phyloP scores from a whole-genome alignment of 2,329 filamentous ascomycete genomes.

The Westerdykella aurantiaca region DNA sequence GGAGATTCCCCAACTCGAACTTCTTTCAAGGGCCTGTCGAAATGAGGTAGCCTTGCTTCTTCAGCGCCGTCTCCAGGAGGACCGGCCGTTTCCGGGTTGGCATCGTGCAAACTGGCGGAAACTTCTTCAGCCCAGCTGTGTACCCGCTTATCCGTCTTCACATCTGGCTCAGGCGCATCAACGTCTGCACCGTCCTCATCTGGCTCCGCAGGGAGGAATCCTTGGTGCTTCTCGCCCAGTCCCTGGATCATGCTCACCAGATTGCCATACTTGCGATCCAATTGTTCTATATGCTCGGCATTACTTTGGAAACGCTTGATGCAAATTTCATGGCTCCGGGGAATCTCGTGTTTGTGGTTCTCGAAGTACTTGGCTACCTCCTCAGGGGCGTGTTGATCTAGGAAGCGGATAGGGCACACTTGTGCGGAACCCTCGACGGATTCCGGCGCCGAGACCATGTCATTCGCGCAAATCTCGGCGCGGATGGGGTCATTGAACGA shows the following conservation, averaged over 20 bases:
- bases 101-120: conserved; percentile 49
- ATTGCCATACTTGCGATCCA: conserved; percentile 92
- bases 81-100: no score
- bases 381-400: conserved; percentile 88
- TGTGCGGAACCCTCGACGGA: conserved; percentile 38
- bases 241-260: conserved; percentile 92
- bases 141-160: conserved; percentile 62
- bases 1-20: conserved; percentile 91
- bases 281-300: conserved; percentile 74
- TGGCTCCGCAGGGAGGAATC: conserved; percentile 64
- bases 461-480: conserved; percentile 38
- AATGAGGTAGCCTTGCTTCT: conserved; percentile 64
- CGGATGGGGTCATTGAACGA: conserved; percentile 41
- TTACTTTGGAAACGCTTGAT: conserved; percentile 84
- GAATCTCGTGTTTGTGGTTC: conserved; percentile 90
- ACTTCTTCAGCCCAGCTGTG: conserved; percentile 81
- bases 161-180: conserved; percentile 41
- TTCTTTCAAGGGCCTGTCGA: conserved; percentile 80
- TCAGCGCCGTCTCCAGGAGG: conserved; percentile 33
- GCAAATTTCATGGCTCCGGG: conserved; percentile 88
- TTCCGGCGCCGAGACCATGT: conserved; percentile 43
- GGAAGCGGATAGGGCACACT: conserved; percentile 86
- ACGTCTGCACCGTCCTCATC: conserved; percentile 45
- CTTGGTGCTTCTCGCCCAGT: conserved; percentile 78
- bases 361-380: conserved; percentile 92